Evolutionary conservation across 2,329 filamentous ascomycete genomes (phyloP).

Genomic region (Dactylonectria estremocensis): DNA sequence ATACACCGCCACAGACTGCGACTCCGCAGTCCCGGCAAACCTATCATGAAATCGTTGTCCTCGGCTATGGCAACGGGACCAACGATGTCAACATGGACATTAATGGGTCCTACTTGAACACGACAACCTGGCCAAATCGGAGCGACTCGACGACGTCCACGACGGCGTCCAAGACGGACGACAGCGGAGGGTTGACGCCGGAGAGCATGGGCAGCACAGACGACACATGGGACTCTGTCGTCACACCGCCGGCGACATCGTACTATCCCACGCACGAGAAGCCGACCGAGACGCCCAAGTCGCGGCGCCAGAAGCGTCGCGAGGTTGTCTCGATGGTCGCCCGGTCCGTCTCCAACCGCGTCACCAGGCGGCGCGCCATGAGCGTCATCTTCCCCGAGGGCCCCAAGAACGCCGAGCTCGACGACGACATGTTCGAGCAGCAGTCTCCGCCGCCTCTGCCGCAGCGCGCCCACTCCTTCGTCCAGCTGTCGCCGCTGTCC

Average conservation of each 20-base stretch:
- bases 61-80: conserved; percentile 69
- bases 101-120: conserved; percentile 22
- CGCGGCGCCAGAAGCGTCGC: conserved; percentile 48
- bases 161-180: conserved; percentile 40
- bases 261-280: conserved; percentile 33
- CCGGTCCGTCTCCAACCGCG: conserved; percentile 44
- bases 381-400: conserved; percentile 49
- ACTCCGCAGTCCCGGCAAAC: conserved; percentile 39
- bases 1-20: conserved; percentile 35
- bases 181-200: conserved; percentile 37
- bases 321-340: conserved; percentile 49
- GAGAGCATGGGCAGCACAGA: conserved; percentile 48
- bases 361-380: conserved; percentile 48
- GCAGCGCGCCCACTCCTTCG: conserved; percentile 24
- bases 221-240: conserved; percentile 47
- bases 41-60: conserved; percentile 67
- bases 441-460: conserved; percentile 29
- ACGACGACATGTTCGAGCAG: conserved; percentile 43
- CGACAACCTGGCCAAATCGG: conserved; percentile 37
- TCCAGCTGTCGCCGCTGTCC: conserved; percentile 14
- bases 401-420: conserved; percentile 46
- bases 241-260: conserved; percentile 39
- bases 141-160: conserved; percentile 46
- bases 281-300: conserved; percentile 34
- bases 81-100: conserved; percentile 54